Percentiles rank a stretch among this genome's conserved stretches.
phyloP scores from a whole-genome alignment of 306 rosid genomes.

The Macrotyloma uniflorum region DNA sequence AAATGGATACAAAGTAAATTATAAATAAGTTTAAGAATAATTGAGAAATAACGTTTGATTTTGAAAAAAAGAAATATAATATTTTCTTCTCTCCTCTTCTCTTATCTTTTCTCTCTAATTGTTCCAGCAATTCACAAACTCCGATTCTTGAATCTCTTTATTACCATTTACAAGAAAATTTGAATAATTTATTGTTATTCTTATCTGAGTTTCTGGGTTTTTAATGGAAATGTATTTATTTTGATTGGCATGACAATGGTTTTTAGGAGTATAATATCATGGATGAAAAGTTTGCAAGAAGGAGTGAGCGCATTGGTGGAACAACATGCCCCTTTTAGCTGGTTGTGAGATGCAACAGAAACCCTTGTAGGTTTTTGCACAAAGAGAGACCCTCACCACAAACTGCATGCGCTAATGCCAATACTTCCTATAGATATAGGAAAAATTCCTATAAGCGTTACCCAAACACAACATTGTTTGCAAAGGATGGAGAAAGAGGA shows the following conservation, averaged over 20 bases:
- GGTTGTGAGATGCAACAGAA: conserved; percentile 37
- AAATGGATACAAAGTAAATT: too few species aligned
- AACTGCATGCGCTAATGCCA: neutral
- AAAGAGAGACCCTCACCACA: neutral
- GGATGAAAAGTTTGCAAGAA: neutral
- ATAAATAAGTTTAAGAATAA: too few species aligned
- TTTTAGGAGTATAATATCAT: neutral
- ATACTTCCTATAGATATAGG: neutral
- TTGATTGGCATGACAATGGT: neutral
- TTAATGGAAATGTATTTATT: neutral
- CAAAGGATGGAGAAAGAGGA: neutral
- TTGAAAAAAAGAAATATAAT: too few species aligned
- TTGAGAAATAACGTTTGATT: too few species aligned
- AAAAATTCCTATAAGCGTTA: too few species aligned
- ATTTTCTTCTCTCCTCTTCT: too few species aligned
- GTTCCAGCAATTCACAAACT: too few species aligned
- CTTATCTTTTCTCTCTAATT: too few species aligned
- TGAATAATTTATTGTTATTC: too few species aligned
- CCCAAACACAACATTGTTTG: neutral
- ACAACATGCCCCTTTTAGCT: conserved; percentile 33
- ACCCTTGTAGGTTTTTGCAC: conserved; percentile 38
- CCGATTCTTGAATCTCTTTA: too few species aligned
- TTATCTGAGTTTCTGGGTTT: too few species aligned
- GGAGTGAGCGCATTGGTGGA: neutral
- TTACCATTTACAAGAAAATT: too few species aligned